Evolutionary conservation across 257 asterid genomes (phyloP).

Genomic region (Fraxinus excelsior): DNA sequence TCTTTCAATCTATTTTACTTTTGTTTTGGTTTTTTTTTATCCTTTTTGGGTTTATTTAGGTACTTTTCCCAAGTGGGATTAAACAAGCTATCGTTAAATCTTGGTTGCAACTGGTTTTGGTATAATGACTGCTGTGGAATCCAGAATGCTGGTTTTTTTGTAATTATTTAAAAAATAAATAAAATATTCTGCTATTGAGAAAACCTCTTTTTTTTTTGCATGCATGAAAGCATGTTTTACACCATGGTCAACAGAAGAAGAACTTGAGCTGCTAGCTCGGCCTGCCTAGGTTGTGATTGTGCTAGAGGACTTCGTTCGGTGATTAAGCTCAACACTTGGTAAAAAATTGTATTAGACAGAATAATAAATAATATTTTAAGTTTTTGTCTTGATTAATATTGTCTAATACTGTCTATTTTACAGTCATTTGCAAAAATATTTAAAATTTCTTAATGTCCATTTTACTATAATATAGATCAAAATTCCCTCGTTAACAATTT

Average conservation of each 20-base stretch:
- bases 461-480: too few relatives aligned
- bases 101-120: not conserved
- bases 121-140: not conserved
- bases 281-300: not conserved
- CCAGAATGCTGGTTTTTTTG: not conserved
- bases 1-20: not conserved
- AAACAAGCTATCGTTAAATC: not conserved
- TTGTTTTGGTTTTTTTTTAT: not conserved
- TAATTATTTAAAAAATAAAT: not conserved
- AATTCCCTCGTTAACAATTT: too few relatives aligned
- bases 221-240: not conserved
- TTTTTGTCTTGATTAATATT: too few relatives aligned
- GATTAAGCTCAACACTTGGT: too few relatives aligned
- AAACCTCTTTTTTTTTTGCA: not conserved
- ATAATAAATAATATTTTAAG: too few relatives aligned
- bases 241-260: not conserved
- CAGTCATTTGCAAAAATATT: too few relatives aligned
- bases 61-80: not conserved
- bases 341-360: too few relatives aligned
- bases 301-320: too few relatives aligned
- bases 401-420: too few relatives aligned
- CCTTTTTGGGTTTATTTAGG: conserved; percentile 2
- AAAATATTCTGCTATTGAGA: not conserved
- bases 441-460: too few relatives aligned
- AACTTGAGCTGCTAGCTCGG: not conserved